phyloP scores from a whole-genome alignment of 495 filamentous ascomycete species.

The Tuber magnatum region DNA sequence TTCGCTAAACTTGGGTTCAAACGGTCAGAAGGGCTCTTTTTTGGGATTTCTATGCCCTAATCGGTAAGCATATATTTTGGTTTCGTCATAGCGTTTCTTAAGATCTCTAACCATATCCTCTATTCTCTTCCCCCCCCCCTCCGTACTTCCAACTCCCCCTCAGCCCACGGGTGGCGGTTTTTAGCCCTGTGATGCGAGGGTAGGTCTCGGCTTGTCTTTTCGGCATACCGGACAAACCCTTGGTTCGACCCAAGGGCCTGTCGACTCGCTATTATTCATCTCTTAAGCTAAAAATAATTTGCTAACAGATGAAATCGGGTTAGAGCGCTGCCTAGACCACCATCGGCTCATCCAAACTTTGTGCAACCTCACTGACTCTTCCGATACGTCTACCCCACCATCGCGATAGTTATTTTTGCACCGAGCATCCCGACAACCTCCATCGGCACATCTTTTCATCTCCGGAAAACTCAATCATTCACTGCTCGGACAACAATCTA shows the following conservation, averaged over 20 bases:
- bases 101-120: not conserved
- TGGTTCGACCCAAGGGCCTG: not conserved
- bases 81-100: not conserved
- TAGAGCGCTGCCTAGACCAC: not conserved
- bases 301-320: not conserved
- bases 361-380: not conserved
- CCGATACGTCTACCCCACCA: not conserved
- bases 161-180: not conserved
- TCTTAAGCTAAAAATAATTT: not conserved
- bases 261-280: not conserved
- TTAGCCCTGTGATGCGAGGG: not conserved
- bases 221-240: not conserved
- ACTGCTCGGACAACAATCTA: not conserved
- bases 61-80: not conserved
- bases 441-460: not conserved
- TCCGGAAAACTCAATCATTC: not conserved
- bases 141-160: not conserved
- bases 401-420: not conserved
- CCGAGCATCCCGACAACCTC: not conserved
- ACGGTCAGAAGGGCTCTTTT: not conserved
- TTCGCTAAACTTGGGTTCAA: not conserved
- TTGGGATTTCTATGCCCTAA: not conserved
- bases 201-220: not conserved
- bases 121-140: not conserved
- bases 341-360: not conserved